Base-by-base conservation (phyloP, 257 asterid species). In the Avicennia marina region DNA sequence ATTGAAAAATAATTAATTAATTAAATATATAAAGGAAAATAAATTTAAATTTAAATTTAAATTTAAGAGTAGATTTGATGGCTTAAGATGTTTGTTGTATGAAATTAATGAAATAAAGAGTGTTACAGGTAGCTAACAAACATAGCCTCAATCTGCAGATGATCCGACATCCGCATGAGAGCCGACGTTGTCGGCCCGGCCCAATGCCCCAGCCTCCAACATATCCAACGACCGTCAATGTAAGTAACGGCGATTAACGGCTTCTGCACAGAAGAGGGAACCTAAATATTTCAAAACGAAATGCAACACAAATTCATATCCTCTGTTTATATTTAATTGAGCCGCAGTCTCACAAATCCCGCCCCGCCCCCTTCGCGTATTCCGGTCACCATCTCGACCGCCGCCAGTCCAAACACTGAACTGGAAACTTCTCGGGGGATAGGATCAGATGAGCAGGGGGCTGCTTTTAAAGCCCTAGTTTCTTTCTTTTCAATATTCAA, bases 211-310 rank as follows among this genome's bases (percentile, higher is more conserved):
- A n/a, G 5, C 24, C 1, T n/a, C 6, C 45, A n/a, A 20, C 4
- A 12, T 43, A 32, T 22, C 22, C 19, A 65, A 58, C 60, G 65
- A 6, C 58, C 63, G 63, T 58, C 48, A 58, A 25, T 22, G 21
- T 46, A 50, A 25, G 4, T 66, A 48, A 48, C 66, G 73, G 70
- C 33, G 58, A 43, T 57, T 65, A 27, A 42, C 66, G 75, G 56
- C 56, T 21, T 16, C n/a, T 7, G 48, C 10, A 25, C 62, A 29
- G 65, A 17, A 58, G 82, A 76, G 76, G 71, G 73, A 68, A 68
- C 58, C 42, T 63, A 65, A 72, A 66, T 69, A 52, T 39, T 76
- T 76, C 73, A 68, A 76, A 69, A 68, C 54, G 8, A 60, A 38
- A 43, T 17, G 60, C 59, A 53, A 66, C 53, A 6, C 11, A 21